Conservation (phyloP, 2,329 filamentous ascomycete species). For the Calonectria pauciramosa region DNA sequence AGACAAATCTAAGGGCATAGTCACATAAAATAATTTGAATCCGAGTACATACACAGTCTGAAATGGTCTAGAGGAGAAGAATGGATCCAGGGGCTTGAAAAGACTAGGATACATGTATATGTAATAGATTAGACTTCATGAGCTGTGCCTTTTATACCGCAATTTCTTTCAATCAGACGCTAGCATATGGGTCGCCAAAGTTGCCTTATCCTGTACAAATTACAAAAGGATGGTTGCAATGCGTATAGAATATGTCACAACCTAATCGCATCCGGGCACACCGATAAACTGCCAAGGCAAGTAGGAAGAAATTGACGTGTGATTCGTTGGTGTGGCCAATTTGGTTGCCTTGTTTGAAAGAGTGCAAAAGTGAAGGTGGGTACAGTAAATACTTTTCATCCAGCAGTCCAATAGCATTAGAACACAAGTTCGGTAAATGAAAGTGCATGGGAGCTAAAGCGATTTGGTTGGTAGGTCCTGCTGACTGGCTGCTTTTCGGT, state of each 20-base stretch:
- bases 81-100: background rate
- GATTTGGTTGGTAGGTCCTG: background rate
- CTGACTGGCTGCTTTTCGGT: background rate
- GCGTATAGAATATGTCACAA: background rate
- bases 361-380: background rate
- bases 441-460: background rate
- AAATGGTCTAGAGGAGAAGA: background rate
- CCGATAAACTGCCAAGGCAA: background rate
- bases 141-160: background rate
- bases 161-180: background rate
- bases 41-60: background rate
- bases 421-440: background rate
- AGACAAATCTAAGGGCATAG: background rate
- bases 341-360: background rate
- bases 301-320: background rate
- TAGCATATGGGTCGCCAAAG: background rate
- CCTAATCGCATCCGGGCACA: background rate
- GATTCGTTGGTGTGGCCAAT: background rate
- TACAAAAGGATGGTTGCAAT: background rate
- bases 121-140: background rate
- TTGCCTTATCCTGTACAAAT: background rate
- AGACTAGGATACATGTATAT: background rate
- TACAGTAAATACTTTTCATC: background rate
- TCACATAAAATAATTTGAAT: background rate
- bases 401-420: background rate